Evolutionary conservation across 768 basidiomycete genomes (phyloP).

Genomic region (Pulveroboletus sp.): DNA sequence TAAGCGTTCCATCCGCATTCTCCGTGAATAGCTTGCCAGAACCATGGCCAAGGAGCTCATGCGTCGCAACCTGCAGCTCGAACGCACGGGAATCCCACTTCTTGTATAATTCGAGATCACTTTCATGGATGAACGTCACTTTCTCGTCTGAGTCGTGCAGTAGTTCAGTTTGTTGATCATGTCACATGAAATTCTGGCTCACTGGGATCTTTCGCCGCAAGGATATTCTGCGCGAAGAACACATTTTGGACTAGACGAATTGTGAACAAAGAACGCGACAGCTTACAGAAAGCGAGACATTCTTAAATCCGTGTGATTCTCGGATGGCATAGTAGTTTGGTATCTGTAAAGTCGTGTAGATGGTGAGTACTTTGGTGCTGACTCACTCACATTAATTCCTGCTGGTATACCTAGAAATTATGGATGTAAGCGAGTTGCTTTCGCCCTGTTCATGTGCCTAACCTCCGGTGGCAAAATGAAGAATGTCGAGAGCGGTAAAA

Average conservation of each 20-base stretch:
- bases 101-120: conserved; percentile 70
- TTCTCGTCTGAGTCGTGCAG: conserved; percentile 52
- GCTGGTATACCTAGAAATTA: conserved; percentile 62
- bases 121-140: conserved; percentile 77
- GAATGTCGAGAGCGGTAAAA: conserved; percentile 79
- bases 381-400: conserved; percentile 67
- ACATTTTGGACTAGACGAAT: background rate
- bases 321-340: conserved; percentile 86
- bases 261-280: background rate
- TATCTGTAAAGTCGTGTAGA: conserved; percentile 41
- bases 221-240: conserved; percentile 55
- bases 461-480: conserved; percentile 83
- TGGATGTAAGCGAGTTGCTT: background rate
- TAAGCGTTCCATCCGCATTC: conserved; percentile 66
- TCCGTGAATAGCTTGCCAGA: conserved; percentile 83
- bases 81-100: conserved; percentile 76
- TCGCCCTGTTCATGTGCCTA: conserved; percentile 8
- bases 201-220: conserved; percentile 86
- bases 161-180: background rate
- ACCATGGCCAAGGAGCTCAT: conserved; percentile 84
- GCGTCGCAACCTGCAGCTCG: conserved; percentile 87
- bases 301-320: conserved; percentile 82
- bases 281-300: conserved; percentile 75
- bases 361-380: background rate
- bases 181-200: conserved; percentile 15